Conservation (phyloP, 2,329 filamentous ascomycete genomes). For the Colletotrichum karsti region DNA sequence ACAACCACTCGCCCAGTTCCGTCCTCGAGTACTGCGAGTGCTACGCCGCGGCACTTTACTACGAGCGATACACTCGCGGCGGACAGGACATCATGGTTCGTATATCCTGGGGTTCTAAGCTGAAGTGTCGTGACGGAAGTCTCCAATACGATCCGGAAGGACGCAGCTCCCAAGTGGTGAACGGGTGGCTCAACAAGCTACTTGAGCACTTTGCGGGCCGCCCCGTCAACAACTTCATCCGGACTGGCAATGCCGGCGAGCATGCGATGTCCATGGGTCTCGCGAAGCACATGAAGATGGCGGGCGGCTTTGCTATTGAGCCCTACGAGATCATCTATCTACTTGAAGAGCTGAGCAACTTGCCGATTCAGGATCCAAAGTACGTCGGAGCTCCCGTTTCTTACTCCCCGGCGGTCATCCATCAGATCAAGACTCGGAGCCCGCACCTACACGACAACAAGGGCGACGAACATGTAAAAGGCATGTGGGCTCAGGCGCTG, state of each 20-base stretch:
- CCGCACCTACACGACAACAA: slow-evolving; percentile 16
- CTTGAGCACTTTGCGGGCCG: background rate
- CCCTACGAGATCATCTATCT: slow-evolving; percentile 10
- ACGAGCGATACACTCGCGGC: background rate
- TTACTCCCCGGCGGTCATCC: background rate
- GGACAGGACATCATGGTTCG: slow-evolving; percentile 4
- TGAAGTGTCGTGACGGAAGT: background rate
- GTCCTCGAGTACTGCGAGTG: slow-evolving; percentile 12
- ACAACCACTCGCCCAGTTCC: slow-evolving; percentile 15
- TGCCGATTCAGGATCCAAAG: background rate
- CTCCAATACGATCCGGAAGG: background rate
- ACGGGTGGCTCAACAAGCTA: slow-evolving; percentile 4
- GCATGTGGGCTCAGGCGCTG: slow-evolving; percentile 1
- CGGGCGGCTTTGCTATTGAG: slow-evolving; percentile 11
- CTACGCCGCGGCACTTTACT: background rate
- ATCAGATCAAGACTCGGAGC: slow-evolving; percentile 13
- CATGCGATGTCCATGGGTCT: slow-evolving; percentile 13
- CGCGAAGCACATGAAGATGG: slow-evolving; percentile 6
- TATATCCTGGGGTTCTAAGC: slow-evolving; percentile 11
- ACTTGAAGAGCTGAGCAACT: background rate
- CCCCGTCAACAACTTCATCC: background rate
- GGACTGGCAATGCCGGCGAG: slow-evolving; percentile 8
- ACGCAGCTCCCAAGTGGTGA: background rate
- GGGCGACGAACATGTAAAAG: slow-evolving; percentile 13
- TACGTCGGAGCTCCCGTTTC: too few species aligned